Evolutionary conservation across 2,329 filamentous ascomycete genomes (phyloP).

Genomic region (Botrytis byssoidea): DNA sequence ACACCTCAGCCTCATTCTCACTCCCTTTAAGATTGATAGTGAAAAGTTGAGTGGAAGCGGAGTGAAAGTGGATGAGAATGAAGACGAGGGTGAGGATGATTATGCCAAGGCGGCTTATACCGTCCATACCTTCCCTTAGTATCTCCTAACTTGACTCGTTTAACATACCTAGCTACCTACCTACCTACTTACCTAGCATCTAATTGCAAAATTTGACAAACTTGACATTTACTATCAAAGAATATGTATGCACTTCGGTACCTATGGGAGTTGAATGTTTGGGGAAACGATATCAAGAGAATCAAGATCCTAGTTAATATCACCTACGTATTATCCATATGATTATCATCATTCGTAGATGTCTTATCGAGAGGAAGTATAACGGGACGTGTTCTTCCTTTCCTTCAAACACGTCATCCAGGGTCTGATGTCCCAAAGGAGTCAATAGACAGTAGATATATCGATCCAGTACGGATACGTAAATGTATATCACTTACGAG

Average conservation of each 20-base stretch:
- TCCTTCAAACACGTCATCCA: neutral
- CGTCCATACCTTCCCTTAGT: too few species aligned
- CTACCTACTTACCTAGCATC: too few species aligned
- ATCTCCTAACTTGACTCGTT: neutral
- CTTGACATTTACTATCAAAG: neutral
- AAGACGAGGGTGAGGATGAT: too few species aligned
- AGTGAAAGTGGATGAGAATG: too few species aligned
- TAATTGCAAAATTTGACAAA: neutral
- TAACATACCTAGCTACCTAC: neutral
- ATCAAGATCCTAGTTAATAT: neutral
- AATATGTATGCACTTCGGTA: neutral
- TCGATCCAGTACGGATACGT: neutral
- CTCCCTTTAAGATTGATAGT: neutral
- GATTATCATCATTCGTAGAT: too few species aligned
- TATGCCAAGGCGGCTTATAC: too few species aligned
- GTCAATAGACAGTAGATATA: neutral
- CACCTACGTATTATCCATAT: neutral
- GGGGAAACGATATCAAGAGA: neutral
- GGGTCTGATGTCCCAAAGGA: neutral
- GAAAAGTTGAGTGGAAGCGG: too few species aligned
- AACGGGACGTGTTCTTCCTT: neutral
- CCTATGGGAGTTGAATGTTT: neutral
- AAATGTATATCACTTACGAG: neutral
- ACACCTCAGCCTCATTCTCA: neutral
- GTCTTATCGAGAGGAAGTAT: too few species aligned